Percentiles rank a stretch among this genome's conserved stretches.
Conservation (phyloP, 2,329 filamentous ascomycete genomes). For the Epichloe sylvatica region DNA sequence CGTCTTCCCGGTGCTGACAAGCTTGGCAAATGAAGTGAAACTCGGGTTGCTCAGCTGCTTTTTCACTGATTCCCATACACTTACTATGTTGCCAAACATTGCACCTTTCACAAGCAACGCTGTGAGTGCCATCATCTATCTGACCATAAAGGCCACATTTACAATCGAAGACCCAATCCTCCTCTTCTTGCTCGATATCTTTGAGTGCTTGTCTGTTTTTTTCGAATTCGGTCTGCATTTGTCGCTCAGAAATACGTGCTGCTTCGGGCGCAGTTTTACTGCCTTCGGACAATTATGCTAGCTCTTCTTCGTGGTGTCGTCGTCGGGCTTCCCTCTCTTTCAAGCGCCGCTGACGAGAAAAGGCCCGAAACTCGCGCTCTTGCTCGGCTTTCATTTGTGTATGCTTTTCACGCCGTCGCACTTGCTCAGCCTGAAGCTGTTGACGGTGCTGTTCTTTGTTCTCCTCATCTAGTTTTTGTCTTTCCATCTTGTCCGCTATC, state of each 20-base stretch:
- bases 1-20: constrained; percentile 57
- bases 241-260: constrained; percentile 59
- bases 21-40: constrained; percentile 77
- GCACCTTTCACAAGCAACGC: constrained; percentile 85
- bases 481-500: constrained; percentile 68
- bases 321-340: constrained; percentile 77
- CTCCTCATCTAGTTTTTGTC: constrained; percentile 59
- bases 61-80: constrained; percentile 67
- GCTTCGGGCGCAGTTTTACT: constrained; percentile 46
- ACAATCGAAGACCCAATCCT: constrained; percentile 91
- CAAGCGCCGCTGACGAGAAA: constrained; percentile 73
- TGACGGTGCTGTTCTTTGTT: constrained; percentile 51
- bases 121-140: constrained; percentile 88
- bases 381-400: constrained; percentile 45
- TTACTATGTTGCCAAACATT: constrained; percentile 96
- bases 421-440: constrained; percentile 40
- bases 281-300: constrained; percentile 65
- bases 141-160: constrained; percentile 81
- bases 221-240: constrained; percentile 70
- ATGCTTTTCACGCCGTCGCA: constrained; percentile 53
- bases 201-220: constrained; percentile 63
- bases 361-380: constrained; percentile 65
- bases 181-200: constrained; percentile 58
- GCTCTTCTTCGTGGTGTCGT: constrained; percentile 69
- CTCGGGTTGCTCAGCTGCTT: constrained; percentile 68